A percentile compares a stretch with the other conserved stretches of the same genome.
These are phyloP conservation scores for Candida parachauliodes DNA, from an alignment of 805 yeast species.

Conservation along the genomic window DNA sequence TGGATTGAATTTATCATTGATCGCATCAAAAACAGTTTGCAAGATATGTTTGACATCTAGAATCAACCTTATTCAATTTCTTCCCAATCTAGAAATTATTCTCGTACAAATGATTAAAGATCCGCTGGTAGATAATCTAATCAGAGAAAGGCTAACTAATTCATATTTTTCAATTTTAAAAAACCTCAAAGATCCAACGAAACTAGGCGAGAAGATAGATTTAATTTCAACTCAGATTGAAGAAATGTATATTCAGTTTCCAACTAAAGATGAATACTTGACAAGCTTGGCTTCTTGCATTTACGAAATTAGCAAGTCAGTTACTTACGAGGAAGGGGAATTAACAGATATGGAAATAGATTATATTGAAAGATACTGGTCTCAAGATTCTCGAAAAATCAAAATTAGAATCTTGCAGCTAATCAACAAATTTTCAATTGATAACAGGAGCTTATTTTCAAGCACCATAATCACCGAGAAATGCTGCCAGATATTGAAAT, in stretches of 20 bases:
- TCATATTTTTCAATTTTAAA: slow-evolving; percentile 64
- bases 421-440: slow-evolving; percentile 41
- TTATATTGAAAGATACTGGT: slow-evolving; percentile 40
- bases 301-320: slow-evolving; percentile 67
- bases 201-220: slow-evolving; percentile 17
- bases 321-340: slow-evolving; percentile 60
- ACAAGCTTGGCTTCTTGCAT: slow-evolving; percentile 60
- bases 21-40: slow-evolving; percentile 51
- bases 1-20: slow-evolving; percentile 22
- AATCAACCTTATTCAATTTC: slow-evolving; percentile 31
- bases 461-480: slow-evolving; percentile 57
- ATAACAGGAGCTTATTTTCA: slow-evolving; percentile 31
- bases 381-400: slow-evolving; percentile 42
- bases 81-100: slow-evolving; percentile 48
- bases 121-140: slow-evolving; percentile 36
- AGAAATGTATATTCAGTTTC: slow-evolving; percentile 9
- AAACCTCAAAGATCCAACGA: slow-evolving; percentile 43
- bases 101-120: slow-evolving; percentile 46
- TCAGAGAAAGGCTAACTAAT: slow-evolving; percentile 57
- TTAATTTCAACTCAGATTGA: slow-evolving; percentile 8
- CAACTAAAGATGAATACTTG: slow-evolving; percentile 40
- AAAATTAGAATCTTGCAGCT: slow-evolving; percentile 40
- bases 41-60: slow-evolving; percentile 57
- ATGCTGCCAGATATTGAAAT: slow-evolving; percentile 57
- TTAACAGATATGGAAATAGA: slow-evolving; percentile 28